phyloP scores from a whole-genome alignment of 768 basidiomycete species.

The Xerocomellus amylosporus region DNA sequence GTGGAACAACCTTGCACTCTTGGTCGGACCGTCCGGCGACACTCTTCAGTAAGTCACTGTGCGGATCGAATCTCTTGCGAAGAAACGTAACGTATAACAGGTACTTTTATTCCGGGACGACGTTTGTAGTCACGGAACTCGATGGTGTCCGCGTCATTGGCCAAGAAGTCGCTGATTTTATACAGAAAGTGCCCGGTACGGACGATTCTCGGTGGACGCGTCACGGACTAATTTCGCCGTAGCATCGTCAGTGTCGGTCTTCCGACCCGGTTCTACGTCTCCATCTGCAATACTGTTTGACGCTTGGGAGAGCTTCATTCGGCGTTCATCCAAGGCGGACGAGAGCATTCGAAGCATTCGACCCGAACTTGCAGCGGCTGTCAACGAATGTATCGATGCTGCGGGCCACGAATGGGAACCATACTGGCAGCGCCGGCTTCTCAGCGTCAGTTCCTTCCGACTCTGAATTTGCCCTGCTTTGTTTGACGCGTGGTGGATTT shows the following conservation, averaged over 20 bases:
- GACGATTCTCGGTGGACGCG: neutral
- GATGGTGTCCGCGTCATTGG: slow-evolving; percentile 88
- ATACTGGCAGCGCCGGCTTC: slow-evolving; percentile 80
- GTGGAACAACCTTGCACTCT: slow-evolving; percentile 71
- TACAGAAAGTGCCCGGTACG: slow-evolving; percentile 92
- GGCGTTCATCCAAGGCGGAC: slow-evolving; percentile 86
- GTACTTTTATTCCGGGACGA: slow-evolving; percentile 74
- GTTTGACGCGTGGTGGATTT: neutral
- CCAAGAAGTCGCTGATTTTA: slow-evolving; percentile 76
- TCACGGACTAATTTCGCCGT: neutral
- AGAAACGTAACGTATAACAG: slow-evolving; percentile 39
- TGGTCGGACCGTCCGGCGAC: slow-evolving; percentile 94
- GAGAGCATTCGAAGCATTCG: slow-evolving; percentile 88
- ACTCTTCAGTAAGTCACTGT: slow-evolving; percentile 62
- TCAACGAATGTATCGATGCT: slow-evolving; percentile 91
- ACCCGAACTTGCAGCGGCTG: slow-evolving; percentile 80
- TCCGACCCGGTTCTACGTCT: slow-evolving; percentile 89
- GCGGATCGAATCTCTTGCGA: neutral
- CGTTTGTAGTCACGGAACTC: slow-evolving; percentile 77
- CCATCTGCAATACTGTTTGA: slow-evolving; percentile 91
- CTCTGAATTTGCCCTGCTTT: neutral
- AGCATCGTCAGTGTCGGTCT: slow-evolving; percentile 81
- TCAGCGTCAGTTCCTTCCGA: slow-evolving; percentile 52
- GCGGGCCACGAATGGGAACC: slow-evolving; percentile 92
- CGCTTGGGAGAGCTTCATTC: slow-evolving; percentile 85